Base-by-base conservation (phyloP, 2,329 filamentous ascomycete genomes). In the Plenodomus tracheiphilus region DNA sequence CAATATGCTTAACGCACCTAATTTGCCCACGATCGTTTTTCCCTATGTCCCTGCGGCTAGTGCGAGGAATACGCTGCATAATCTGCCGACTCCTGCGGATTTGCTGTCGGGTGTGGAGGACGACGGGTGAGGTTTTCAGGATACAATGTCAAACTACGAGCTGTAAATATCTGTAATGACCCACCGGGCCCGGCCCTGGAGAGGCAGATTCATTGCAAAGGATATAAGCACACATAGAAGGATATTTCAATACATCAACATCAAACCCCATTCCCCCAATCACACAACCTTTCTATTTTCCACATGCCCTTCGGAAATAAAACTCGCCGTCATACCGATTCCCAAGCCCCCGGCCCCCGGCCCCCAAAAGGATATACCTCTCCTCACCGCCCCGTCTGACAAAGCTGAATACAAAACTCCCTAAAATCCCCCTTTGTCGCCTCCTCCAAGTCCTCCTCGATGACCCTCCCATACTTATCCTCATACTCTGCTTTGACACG, bases 401-500 rank as follows among this genome's bases (percentile, higher is more conserved):
- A 71, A 20, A 95, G 70, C 68, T 85, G 83, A 56, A 85, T 76
- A 65, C 88, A 92, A 68, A 94, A 94, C 53, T 84, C 77, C 0
- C 88, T 86, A 81, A 88, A 92, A 56, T 93, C 86, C 1, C 87
- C 84, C 54, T 82, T 85, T 0, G 90, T 89, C 36, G 88, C 88
- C 43, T 91, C 88, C 40, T 83, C 82, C 32, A 99, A 85, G 37
- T 89, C 89, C 39, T 90, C 85, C 66, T 91, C 85, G 55, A 97
- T 80, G 39, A 87, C 83, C 42, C 81, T 77, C 4, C 82, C 81
- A 72, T 97, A 97, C 53, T 91, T 85, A 53, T 87, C 84, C 47
- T 83, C 81, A 73, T 91, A 99, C 54, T 91, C 89, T 25, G 76
- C 75, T 79, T 95, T 95, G 45, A 97, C 84, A 17, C 82, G 81